These are phyloP conservation scores for Melampsora medusae DNA, from an alignment of 1,284 basidiomycete genomes.

Conservation along the genomic window DNA sequence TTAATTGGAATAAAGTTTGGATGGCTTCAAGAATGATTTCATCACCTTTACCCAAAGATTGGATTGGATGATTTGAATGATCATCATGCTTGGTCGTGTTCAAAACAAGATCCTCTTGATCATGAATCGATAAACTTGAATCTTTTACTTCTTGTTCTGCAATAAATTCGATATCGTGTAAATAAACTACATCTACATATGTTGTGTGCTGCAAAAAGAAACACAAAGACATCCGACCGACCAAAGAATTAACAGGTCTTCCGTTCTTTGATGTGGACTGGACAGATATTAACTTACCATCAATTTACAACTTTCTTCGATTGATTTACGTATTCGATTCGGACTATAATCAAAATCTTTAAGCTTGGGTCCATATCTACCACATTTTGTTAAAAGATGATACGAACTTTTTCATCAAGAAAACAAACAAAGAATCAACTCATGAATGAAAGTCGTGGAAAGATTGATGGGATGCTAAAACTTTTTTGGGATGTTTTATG, in stretches of 20 bases:
- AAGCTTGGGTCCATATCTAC: constrained; percentile 69
- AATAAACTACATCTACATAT: constrained; percentile 57
- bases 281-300: constrained; percentile 65
- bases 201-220: constrained; percentile 5
- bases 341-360: constrained; percentile 77
- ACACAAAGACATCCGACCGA: too few species aligned
- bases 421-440: constrained; percentile 12
- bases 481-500: constrained; percentile 60
- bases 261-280: constrained; percentile 54
- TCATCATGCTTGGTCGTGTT: too few species aligned
- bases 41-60: constrained; percentile 73
- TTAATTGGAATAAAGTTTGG: constrained; percentile 68
- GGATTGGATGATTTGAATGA: too few species aligned
- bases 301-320: constrained; percentile 70
- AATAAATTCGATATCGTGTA: constrained; percentile 91
- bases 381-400: constrained; percentile 73
- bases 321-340: constrained; percentile 66
- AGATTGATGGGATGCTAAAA: too few species aligned
- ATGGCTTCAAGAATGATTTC: constrained; percentile 72
- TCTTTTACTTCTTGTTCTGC: constrained; percentile 62
- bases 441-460: too few species aligned
- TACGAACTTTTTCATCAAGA: constrained; percentile 45
- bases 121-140: constrained; percentile 40
- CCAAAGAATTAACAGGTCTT: too few species aligned
- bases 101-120: too few species aligned